Conservation (phyloP, 2,329 filamentous ascomycete genomes). For the Chlorencoelia australis region DNA sequence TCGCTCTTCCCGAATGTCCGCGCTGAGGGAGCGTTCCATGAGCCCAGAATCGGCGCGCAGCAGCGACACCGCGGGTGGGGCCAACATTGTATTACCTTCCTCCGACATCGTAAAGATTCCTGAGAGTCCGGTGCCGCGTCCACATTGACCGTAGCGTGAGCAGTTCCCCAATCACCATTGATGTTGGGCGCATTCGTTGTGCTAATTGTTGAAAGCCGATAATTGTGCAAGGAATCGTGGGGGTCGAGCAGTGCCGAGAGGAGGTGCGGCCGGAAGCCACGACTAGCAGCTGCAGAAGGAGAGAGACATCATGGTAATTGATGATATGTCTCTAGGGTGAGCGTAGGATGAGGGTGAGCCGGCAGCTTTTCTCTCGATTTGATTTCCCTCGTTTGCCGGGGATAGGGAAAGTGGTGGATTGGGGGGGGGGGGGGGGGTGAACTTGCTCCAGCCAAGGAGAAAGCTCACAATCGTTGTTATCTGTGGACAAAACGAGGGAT, state of each 20-base stretch:
- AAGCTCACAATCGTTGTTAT: too few relatives aligned
- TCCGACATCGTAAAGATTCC: constrained; percentile 21
- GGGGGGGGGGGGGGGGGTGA: too few relatives aligned
- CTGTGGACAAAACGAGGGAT: too few relatives aligned
- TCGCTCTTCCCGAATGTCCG: constrained; percentile 85
- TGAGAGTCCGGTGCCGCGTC: constrained; percentile 14
- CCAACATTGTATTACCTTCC: constrained; percentile 20
- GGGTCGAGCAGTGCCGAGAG: constrained; percentile 9
- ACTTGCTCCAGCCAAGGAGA: too few relatives aligned
- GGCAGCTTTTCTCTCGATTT: too few relatives aligned
- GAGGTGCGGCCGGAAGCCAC: constrained; percentile 13
- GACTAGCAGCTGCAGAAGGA: constrained; percentile 15
- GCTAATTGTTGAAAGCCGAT: constrained; percentile 7
- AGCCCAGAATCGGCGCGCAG: constrained; percentile 23
- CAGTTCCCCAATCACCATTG: constrained; percentile 4
- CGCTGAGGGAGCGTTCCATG: constrained; percentile 64
- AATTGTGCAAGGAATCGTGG: constrained; percentile 8
- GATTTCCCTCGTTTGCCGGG: too few relatives aligned
- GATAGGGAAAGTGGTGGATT: too few relatives aligned
- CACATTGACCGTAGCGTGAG: constrained; percentile 21
- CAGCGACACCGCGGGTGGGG: constrained; percentile 24
- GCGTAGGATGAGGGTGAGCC: not conserved
- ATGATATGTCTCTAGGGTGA: constrained; percentile 21
- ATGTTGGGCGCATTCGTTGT: constrained; percentile 18
- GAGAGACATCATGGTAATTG: constrained; percentile 23